Evolutionary conservation across 169 alveolate species (phyloP), one percentile per base, ranked within the genome.

Genomic region (Condylostoma magnum): DNA sequence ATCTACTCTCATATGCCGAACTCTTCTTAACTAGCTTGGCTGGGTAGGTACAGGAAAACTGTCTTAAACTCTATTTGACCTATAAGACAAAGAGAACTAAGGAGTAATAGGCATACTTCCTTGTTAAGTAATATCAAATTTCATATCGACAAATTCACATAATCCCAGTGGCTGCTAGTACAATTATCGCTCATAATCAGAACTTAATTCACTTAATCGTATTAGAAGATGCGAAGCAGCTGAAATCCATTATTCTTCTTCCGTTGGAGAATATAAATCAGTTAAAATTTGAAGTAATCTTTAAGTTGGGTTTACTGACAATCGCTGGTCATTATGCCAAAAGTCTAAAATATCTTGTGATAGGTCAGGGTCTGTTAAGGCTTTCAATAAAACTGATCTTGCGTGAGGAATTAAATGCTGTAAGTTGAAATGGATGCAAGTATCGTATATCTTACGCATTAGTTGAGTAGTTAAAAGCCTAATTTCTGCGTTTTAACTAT

Each of bases 171-270:
- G 77, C 22, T 78, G 54, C 30, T 88, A 89, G 77, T 79, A 88
- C 6, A 84, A 33, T 34, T 56, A 37, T 57, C 79, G 63, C 12
- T 77, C 82, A 69, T 75, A 83, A 37, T 87, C 94, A 20, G 88
- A 60, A 22, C 86, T 58, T 38, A 57, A 54, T 25, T 46, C 55
- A 63, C 71, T 50, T 10, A 67, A 54, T 33, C 69, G 46, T 31
- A 89, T 68, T 6, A 82, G 52, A 20, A 89, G 58, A 44, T 70
- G 86, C 10, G 73, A 79, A 10, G 92, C 56, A 4, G 76, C 68
- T 22, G 66, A 50, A 0, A 89, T 69, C 92, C 95, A 89, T 2
- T 76, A 38, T 18, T 56, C 47, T 50, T 85, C 95, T 15, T 81
- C 76, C 4, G 76, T 74, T 33, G 84, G 79, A 20, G 57, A 43